Evolutionary conservation across 768 basidiomycete species (phyloP).

Genomic region (Mycena galericulata): DNA sequence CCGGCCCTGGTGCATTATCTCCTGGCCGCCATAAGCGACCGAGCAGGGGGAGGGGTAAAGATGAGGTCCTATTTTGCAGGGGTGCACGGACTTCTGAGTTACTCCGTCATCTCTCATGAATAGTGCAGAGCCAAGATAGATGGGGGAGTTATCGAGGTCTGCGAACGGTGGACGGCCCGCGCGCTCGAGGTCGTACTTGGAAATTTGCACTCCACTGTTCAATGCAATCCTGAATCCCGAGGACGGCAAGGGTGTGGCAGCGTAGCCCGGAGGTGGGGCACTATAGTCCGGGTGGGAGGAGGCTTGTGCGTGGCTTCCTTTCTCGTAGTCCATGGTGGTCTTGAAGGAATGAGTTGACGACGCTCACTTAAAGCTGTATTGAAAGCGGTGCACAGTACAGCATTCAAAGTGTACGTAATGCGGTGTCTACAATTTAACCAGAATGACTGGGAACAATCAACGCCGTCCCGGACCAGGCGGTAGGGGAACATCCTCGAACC

Average conservation of each 20-base stretch:
- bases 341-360: constrained; percentile 53
- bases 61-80: constrained; percentile 81
- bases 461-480: constrained; percentile 52
- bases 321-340: constrained; percentile 28
- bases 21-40: constrained; percentile 74
- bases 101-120: constrained; percentile 47
- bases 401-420: neutral
- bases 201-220: constrained; percentile 44
- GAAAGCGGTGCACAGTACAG: constrained; percentile 16
- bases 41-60: constrained; percentile 60
- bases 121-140: constrained; percentile 83
- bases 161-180: constrained; percentile 63
- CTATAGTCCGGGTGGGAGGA: constrained; percentile 1
- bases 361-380: constrained; percentile 7
- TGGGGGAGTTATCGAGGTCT: constrained; percentile 71
- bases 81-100: constrained; percentile 70
- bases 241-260: constrained; percentile 39
- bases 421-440: neutral
- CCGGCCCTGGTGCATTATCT: constrained; percentile 71
- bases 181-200: constrained; percentile 50
- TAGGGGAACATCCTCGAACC: constrained; percentile 60
- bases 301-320: neutral
- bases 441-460: neutral
- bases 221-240: constrained; percentile 42
- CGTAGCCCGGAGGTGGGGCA: constrained; percentile 19